Percentiles rank a stretch among this genome's conserved stretches.
These are phyloP conservation scores for Multifurca ochricompacta DNA, from an alignment of 768 basidiomycete genomes.

Conservation along the genomic window DNA sequence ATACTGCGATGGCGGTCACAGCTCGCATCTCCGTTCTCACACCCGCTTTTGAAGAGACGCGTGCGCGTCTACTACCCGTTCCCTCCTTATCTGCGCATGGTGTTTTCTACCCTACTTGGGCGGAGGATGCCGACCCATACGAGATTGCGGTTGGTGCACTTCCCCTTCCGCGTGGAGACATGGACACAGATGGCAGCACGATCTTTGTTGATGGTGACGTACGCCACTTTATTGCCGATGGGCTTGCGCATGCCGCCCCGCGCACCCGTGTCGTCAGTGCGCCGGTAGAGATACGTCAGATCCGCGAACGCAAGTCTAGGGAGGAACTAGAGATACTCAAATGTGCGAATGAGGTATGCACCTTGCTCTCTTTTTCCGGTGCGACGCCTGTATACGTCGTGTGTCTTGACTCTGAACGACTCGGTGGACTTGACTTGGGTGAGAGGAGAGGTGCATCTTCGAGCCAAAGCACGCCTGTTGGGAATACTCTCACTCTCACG, in stretches of 20 bases:
- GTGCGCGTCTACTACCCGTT: constrained; percentile 54
- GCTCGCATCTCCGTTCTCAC: constrained; percentile 56
- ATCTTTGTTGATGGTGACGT: constrained; percentile 56
- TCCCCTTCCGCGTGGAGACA: neutral
- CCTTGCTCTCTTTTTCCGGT: neutral
- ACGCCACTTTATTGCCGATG: constrained; percentile 59
- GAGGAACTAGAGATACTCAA: constrained; percentile 64
- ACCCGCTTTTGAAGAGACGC: constrained; percentile 66
- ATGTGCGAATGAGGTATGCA: constrained; percentile 68
- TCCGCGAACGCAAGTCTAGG: constrained; percentile 68
- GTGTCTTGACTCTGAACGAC: neutral
- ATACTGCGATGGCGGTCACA: constrained; percentile 24
- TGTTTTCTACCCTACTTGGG: constrained; percentile 32
- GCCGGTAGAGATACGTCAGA: constrained; percentile 43
- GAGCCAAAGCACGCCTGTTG: too few relatives aligned
- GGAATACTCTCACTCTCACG: too few relatives aligned
- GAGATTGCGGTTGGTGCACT: constrained; percentile 62
- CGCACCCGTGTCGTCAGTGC: constrained; percentile 39
- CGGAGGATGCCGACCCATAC: constrained; percentile 31
- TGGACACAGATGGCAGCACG: constrained; percentile 44
- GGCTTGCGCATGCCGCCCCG: constrained; percentile 41
- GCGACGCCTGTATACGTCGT: too few relatives aligned
- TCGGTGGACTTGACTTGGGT: neutral
- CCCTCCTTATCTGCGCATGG: constrained; percentile 32
- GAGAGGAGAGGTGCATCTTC: too few relatives aligned